These are phyloP conservation scores for Salix brachista DNA, from an alignment of 345 rosid genomes.

Conservation along the genomic window DNA sequence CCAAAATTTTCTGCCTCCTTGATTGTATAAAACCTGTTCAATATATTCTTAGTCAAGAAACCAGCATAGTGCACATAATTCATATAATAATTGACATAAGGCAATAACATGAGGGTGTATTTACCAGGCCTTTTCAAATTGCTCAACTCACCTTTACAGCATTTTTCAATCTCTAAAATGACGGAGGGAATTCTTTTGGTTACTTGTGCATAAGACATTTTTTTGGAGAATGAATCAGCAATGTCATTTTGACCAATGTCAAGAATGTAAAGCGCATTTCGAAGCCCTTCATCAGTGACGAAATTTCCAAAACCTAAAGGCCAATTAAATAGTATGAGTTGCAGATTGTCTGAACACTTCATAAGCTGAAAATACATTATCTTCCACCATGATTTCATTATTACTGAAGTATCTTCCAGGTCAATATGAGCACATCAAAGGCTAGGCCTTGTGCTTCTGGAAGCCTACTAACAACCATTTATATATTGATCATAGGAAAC, in stretches of 20 bases:
- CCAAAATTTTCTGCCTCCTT: slow-evolving; percentile 85
- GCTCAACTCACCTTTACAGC: slow-evolving; percentile 50
- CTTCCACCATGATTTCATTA: not conserved
- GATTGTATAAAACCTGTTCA: slow-evolving; percentile 44
- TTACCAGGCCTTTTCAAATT: not conserved
- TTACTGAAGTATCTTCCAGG: not conserved
- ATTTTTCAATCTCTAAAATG: slow-evolving; percentile 49
- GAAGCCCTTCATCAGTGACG: slow-evolving; percentile 47
- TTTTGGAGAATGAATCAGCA: slow-evolving; percentile 63
- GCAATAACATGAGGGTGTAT: no score
- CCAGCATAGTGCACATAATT: no score
- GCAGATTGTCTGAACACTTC: not conserved
- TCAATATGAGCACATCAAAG: no score
- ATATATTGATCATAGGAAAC: no score
- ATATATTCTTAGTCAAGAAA: not conserved
- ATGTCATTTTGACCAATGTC: slow-evolving; percentile 88
- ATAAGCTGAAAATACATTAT: not conserved
- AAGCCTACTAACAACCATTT: no score
- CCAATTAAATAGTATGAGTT: not conserved
- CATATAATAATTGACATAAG: no score
- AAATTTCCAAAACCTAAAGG: slow-evolving; percentile 38
- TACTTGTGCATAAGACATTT: slow-evolving; percentile 46
- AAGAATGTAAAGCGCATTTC: slow-evolving; percentile 67
- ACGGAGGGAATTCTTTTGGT: slow-evolving; percentile 48
- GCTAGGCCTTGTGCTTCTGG: no score